Evolutionary conservation across 2,329 filamentous ascomycete genomes (phyloP).

Genomic region (Daldinia eschscholtzii): DNA sequence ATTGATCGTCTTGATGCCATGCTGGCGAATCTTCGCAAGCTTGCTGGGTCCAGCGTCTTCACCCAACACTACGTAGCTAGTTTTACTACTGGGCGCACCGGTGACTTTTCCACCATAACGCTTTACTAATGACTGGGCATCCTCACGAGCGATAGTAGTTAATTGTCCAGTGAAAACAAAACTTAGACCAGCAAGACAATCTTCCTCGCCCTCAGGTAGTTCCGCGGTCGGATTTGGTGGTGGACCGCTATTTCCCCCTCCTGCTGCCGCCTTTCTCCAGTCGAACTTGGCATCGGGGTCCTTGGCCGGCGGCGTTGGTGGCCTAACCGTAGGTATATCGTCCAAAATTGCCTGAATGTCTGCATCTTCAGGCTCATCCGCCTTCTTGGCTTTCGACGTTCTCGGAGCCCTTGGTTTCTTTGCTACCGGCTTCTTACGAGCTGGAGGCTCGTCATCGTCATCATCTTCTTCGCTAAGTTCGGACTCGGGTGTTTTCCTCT

Average conservation of each 20-base stretch:
- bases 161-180: conserved; percentile 97
- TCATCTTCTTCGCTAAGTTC: conserved; percentile 69
- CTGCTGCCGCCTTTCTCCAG: conserved; percentile 72
- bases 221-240: conserved; percentile 72
- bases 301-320: conserved; percentile 85
- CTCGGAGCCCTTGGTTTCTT: conserved; percentile 70
- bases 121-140: conserved; percentile 88
- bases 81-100: conserved; percentile 87
- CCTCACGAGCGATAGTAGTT: conserved; percentile 82
- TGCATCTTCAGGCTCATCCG: conserved; percentile 74
- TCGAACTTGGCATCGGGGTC: conserved; percentile 82
- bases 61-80: conserved; percentile 92
- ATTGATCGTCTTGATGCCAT: conserved; percentile 90
- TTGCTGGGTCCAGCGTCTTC: conserved; percentile 94
- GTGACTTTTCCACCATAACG: conserved; percentile 94
- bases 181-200: conserved; percentile 87
- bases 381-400: conserved; percentile 73
- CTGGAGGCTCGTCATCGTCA: conserved; percentile 62
- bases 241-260: conserved; percentile 72
- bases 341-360: conserved; percentile 87
- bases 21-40: conserved; percentile 83
- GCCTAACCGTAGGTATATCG: conserved; percentile 83
- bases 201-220: conserved; percentile 84
- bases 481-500: conserved; percentile 69
- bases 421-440: conserved; percentile 66